Conservation (phyloP, 2,329 filamentous ascomycete genomes). For the Simplicillium aogashimaense region DNA sequence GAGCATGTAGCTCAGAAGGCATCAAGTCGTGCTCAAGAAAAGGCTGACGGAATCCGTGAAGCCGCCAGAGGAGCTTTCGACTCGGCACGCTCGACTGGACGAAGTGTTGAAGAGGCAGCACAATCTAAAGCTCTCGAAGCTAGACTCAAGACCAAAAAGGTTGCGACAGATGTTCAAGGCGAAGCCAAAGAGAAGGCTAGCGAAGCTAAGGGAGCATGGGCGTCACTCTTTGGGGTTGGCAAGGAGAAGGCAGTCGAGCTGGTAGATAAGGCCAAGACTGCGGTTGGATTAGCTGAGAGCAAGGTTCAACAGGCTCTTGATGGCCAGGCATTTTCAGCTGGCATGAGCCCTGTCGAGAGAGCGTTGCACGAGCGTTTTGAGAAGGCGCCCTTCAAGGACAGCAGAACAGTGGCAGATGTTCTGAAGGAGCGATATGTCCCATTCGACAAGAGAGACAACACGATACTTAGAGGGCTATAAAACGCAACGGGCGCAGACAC, state of each 20-base stretch:
- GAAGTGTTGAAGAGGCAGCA: constrained; percentile 15
- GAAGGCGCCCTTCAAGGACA: constrained; percentile 25
- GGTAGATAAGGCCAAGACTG: constrained; percentile 25
- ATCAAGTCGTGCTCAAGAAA: constrained; percentile 22
- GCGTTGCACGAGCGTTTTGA: constrained; percentile 43
- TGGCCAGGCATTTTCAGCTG: constrained; percentile 13
- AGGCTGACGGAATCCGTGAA: constrained; percentile 16
- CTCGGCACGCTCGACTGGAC: constrained; percentile 17
- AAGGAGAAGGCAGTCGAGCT: constrained; percentile 30
- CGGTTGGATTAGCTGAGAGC: constrained; percentile 23
- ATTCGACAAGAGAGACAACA: constrained; percentile 33
- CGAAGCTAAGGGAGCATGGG: constrained; percentile 26
- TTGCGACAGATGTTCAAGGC: constrained; percentile 9
- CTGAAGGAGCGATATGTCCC: constrained; percentile 45
- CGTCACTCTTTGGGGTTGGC: constrained; percentile 27
- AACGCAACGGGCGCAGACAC: neutral
- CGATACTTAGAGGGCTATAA: constrained; percentile 29
- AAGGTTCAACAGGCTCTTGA: constrained; percentile 19
- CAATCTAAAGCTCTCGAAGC: constrained; percentile 18
- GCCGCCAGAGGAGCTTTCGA: constrained; percentile 25
- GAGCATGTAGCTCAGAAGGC: constrained; percentile 21
- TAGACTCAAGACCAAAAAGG: constrained; percentile 13
- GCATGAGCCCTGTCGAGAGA: constrained; percentile 31
- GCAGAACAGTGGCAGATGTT: constrained; percentile 41
- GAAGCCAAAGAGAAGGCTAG: constrained; percentile 16